A percentile compares a stretch with the other conserved stretches of the same genome.
Evolutionary conservation across 352 stramenopile genomes (phyloP).

Genomic region (Blastocystis sp.): DNA sequence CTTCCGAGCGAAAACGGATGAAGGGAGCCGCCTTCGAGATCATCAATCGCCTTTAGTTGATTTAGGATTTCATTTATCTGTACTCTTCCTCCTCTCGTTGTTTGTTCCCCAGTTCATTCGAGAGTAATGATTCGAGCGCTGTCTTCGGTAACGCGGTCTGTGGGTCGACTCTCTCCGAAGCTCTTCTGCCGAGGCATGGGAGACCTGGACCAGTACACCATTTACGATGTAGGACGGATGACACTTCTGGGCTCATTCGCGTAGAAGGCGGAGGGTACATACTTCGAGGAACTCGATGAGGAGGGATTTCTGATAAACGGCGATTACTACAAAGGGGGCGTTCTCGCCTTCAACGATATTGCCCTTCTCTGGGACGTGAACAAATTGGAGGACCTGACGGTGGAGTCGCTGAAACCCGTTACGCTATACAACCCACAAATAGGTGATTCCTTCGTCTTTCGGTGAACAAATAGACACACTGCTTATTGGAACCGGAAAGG

Average conservation of each 20-base stretch:
- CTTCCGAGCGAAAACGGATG: background rate
- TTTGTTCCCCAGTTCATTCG: constrained; percentile 8
- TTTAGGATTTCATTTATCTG: background rate
- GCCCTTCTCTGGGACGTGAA: constrained; percentile 58
- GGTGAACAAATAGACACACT: constrained; percentile 31
- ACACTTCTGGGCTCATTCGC: background rate
- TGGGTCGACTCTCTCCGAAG: background rate
- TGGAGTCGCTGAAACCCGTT: constrained; percentile 40
- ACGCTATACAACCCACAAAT: constrained; percentile 54
- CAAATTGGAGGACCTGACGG: constrained; percentile 47
- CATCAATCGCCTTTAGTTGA: constrained; percentile 6
- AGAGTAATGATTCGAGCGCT: constrained; percentile 15
- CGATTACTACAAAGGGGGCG: constrained; percentile 66
- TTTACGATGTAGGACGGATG: constrained; percentile 47
- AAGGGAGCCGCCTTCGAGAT: background rate
- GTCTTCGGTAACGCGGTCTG: background rate
- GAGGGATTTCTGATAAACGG: constrained; percentile 71
- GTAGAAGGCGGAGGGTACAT: constrained; percentile 66
- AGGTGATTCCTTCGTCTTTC: background rate
- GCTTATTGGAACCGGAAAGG: constrained; percentile 55
- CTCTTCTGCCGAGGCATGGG: background rate
- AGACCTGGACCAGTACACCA: constrained; percentile 58
- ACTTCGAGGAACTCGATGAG: constrained; percentile 70
- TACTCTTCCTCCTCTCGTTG: constrained; percentile 1
- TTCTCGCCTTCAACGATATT: constrained; percentile 59